Base-by-base conservation (phyloP, 1,284 basidiomycete species). In the Takashimella tepidaria region DNA sequence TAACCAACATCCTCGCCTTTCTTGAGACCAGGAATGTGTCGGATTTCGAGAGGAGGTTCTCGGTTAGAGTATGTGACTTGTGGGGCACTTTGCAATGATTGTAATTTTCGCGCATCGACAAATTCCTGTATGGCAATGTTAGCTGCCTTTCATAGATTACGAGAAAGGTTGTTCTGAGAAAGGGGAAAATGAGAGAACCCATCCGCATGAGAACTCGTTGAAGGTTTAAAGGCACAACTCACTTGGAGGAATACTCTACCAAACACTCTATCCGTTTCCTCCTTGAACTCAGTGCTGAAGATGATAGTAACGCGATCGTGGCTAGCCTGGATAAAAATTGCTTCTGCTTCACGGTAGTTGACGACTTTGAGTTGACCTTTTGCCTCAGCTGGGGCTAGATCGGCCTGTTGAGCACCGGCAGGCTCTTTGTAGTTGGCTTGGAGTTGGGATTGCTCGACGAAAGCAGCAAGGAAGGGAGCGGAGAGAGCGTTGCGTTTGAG, bases 191-290 rank as follows among this genome's bases (percentile, higher is more conserved):
- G 16, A 37, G 16, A 37, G 8, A 8, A 37, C 31, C 31, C 31
- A 37, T 8, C 31, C 31, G 16, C 31, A 16, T 16, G 8, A 37
- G 16, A 37, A 16, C 31, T 37, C 31, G 8, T 16, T 37, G 31
- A 37, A n/a, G n/a, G n/a, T 31, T 5, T 40, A 51, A 45, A 21
- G 6, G 41, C 3, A 22, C 10, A 26, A 72, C 81, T 60, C 59
- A 89, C 91, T 81, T 98, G 96, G 56, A 99, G 78, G 79, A 99
- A 99, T 5, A 98, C 89, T 69, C 92, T 92, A 22, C 96, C 96
- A 72, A 92, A 91, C 49, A 98, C 89, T 53, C 92, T 84, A 77
- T 99, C 96, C 5, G 95, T 97, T 76, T 99, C 96, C 67, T 98
- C 96, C 66, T 88, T 83, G 79, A 99, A 99, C 45, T 92, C 83